Percentiles rank a stretch among this genome's conserved stretches.
phyloP scores from a whole-genome alignment of 805 yeast genomes.

The Zygosaccharomyces siamensis region DNA sequence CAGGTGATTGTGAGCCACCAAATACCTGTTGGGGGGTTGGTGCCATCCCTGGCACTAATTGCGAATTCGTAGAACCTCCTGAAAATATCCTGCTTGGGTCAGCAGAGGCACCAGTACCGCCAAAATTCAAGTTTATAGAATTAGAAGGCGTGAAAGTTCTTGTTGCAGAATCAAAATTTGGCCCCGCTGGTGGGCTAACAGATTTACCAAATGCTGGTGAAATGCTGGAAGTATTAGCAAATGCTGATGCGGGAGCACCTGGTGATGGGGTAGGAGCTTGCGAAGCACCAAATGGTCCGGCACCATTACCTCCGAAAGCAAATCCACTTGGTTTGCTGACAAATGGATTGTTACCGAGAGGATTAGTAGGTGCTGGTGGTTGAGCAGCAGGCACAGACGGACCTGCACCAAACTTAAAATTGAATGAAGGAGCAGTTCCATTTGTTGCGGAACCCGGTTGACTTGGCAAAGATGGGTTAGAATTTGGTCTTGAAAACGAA shows the following conservation, averaged over 20 bases:
- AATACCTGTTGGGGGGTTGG: slow-evolving; percentile 13
- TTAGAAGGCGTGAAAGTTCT: slow-evolving; percentile 25
- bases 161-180: slow-evolving; percentile 10
- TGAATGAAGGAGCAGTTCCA: slow-evolving; percentile 1
- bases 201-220: slow-evolving; percentile 23
- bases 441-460: not conserved
- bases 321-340: slow-evolving; percentile 3
- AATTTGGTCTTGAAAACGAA: not conserved
- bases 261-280: slow-evolving; percentile 7
- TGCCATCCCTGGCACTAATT: slow-evolving; percentile 8
- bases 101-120: slow-evolving; percentile 11
- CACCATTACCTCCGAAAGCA: slow-evolving; percentile 5
- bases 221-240: slow-evolving; percentile 15
- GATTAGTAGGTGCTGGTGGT: slow-evolving; percentile 2
- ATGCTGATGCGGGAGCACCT: slow-evolving; percentile 9
- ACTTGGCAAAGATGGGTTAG: slow-evolving; percentile 1
- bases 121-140: slow-evolving; percentile 28
- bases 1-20: slow-evolving; percentile 14
- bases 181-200: slow-evolving; percentile 12
- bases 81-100: slow-evolving; percentile 26
- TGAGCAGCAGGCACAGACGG: not conserved
- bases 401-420: slow-evolving; percentile 7
- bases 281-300: not conserved
- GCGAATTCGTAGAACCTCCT: slow-evolving; percentile 8
- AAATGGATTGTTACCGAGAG: slow-evolving; percentile 6